These are phyloP conservation scores for Ceratobasidium sp. DNA, from an alignment of 1,284 basidiomycete species.

Conservation along the genomic window DNA sequence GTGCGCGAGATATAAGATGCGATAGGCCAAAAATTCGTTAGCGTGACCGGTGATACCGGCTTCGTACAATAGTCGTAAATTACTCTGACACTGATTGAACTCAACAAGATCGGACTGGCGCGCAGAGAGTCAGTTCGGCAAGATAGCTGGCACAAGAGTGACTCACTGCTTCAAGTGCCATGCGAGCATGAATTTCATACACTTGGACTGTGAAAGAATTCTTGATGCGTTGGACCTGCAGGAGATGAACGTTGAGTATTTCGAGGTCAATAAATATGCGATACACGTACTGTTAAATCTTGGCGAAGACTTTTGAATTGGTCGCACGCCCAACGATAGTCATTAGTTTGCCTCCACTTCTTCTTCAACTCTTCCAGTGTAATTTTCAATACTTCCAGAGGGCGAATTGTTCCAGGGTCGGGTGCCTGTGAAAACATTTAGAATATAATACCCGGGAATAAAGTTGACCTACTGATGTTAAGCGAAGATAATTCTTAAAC, in stretches of 20 bases:
- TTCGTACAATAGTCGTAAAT: conserved; percentile 90
- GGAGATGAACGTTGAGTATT: conserved; percentile 46
- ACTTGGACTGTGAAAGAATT: conserved; percentile 98
- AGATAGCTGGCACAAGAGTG: conserved; percentile 15
- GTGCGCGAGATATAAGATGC: conserved; percentile 95
- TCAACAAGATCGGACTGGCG: conserved; percentile 93
- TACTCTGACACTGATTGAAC: conserved; percentile 98
- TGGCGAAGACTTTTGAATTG: conserved; percentile 98
- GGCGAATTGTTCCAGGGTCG: conserved; percentile 93
- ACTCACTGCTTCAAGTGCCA: conserved; percentile 91
- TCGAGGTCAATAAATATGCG: conserved; percentile 40
- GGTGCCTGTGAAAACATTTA: conserved; percentile 74
- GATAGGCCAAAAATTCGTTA: conserved; percentile 97
- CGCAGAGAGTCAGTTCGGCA: conserved; percentile 22
- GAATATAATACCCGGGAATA: not conserved
- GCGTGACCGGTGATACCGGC: conserved; percentile 89
- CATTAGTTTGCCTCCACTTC: conserved; percentile 85
- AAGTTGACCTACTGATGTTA: conserved; percentile 80
- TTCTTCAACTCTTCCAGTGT: conserved; percentile 89
- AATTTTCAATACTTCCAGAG: conserved; percentile 83
- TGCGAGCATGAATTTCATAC: conserved; percentile 98
- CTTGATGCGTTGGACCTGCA: conserved; percentile 99
- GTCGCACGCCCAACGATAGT: conserved; percentile 95
- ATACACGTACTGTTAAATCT: conserved; percentile 87
- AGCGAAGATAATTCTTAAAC: conserved; percentile 95